Percentiles rank a stretch among this genome's conserved stretches.
These are phyloP conservation scores for Nemania bipapillata DNA, from an alignment of 2,329 filamentous ascomycete species.

Conservation along the genomic window DNA sequence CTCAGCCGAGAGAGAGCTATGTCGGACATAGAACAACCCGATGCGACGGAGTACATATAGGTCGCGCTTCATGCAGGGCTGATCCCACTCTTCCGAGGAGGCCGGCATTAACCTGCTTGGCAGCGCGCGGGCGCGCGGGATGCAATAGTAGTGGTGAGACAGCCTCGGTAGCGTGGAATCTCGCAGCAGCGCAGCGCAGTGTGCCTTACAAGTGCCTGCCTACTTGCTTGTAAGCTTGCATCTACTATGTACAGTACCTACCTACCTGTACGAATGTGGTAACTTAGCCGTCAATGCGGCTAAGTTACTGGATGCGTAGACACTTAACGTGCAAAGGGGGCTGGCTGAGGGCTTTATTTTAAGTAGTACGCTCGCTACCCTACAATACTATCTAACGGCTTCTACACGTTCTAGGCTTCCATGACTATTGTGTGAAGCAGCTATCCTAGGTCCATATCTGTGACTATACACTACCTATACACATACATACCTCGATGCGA, in stretches of 20 bases:
- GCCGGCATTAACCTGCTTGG: conserved; percentile 33
- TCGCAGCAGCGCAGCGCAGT: not conserved
- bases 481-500: not conserved
- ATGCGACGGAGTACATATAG: conserved; percentile 22
- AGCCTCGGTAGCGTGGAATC: conserved; percentile 21
- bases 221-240: too few relatives aligned
- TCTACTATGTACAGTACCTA: too few relatives aligned
- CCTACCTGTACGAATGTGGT: conserved; percentile 1
- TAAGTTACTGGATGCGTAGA: not conserved
- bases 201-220: too few relatives aligned
- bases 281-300: conserved; percentile 13
- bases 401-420: not conserved
- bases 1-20: conserved; percentile 10
- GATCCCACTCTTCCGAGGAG: conserved; percentile 33
- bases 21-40: conserved; percentile 19
- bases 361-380: too few relatives aligned
- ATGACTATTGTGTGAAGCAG: not conserved
- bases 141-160: not conserved
- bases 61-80: conserved; percentile 36
- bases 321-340: not conserved
- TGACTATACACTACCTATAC: too few relatives aligned
- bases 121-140: conserved; percentile 20
- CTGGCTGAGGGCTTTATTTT: conserved; percentile 1
- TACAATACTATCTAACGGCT: not conserved
- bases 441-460: not conserved